These are phyloP conservation scores for Herpotrichia juniperi DNA, from an alignment of 2,329 filamentous ascomycete species.

Conservation along the genomic window DNA sequence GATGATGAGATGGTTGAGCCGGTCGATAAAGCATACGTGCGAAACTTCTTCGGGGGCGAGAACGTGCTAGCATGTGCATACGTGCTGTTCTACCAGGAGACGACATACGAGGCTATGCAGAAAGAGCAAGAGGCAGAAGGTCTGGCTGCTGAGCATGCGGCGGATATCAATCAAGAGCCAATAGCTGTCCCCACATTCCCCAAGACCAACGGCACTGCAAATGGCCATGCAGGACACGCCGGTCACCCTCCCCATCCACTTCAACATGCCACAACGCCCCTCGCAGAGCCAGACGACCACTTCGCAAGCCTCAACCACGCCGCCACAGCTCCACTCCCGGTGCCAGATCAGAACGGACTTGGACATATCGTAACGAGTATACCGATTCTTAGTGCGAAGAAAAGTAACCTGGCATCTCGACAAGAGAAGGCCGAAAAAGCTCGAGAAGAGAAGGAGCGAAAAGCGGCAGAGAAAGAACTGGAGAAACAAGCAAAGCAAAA, in stretches of 20 bases:
- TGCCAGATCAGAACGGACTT: constrained; percentile 37
- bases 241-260: constrained; percentile 22
- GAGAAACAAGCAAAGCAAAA: constrained; percentile 53
- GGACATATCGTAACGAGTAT: constrained; percentile 41
- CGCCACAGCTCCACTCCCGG: constrained; percentile 63
- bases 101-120: constrained; percentile 68
- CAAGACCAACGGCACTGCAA: constrained; percentile 56
- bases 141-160: constrained; percentile 45
- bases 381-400: constrained; percentile 41
- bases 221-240: constrained; percentile 30
- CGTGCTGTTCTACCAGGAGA: constrained; percentile 97
- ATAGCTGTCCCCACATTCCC: constrained; percentile 59
- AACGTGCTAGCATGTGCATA: constrained; percentile 89
- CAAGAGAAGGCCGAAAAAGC: constrained; percentile 71
- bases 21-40: constrained; percentile 93
- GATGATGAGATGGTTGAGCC: constrained; percentile 99
- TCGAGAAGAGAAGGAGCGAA: constrained; percentile 64
- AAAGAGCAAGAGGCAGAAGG: constrained; percentile 86
- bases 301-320: constrained; percentile 70
- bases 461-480: constrained; percentile 63
- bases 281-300: constrained; percentile 51
- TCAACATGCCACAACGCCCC: constrained; percentile 47
- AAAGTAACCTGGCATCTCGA: constrained; percentile 36
- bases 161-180: constrained; percentile 61
- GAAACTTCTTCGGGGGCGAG: constrained; percentile 94